Conservation (phyloP, 108 stramenopile species). For the Fragilaria radians region DNA sequence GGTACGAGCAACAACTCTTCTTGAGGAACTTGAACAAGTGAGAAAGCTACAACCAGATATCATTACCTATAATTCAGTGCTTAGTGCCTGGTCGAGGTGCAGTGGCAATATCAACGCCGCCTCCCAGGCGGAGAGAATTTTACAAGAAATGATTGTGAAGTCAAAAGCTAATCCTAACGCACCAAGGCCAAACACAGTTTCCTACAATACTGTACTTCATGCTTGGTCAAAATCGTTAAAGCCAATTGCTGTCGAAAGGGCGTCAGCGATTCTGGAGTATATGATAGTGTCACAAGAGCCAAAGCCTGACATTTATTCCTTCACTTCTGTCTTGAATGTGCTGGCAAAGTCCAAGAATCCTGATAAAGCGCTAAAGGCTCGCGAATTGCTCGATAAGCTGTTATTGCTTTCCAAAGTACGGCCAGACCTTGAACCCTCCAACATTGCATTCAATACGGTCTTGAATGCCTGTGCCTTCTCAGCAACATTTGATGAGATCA, state of each 20-base stretch:
- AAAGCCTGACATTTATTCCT: slow-evolving; percentile 50
- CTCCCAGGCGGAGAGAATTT: slow-evolving; percentile 40
- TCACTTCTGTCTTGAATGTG: slow-evolving; percentile 52
- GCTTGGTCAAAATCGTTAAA: slow-evolving; percentile 39
- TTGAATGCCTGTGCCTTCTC: slow-evolving; percentile 69
- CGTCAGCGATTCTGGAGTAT: slow-evolving; percentile 38
- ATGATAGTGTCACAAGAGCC: slow-evolving; percentile 38
- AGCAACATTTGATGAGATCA: slow-evolving; percentile 34
- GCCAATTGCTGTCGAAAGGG: slow-evolving; percentile 30
- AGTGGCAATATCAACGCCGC: slow-evolving; percentile 44
- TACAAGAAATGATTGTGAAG: slow-evolving; percentile 35
- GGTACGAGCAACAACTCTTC: slow-evolving; percentile 35
- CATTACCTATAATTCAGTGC: slow-evolving; percentile 59
- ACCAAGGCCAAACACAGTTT: slow-evolving; percentile 35
- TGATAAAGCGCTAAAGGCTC: slow-evolving; percentile 33
- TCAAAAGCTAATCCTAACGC: slow-evolving; percentile 13
- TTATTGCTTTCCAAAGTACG: slow-evolving; percentile 23
- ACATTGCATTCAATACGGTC: slow-evolving; percentile 54
- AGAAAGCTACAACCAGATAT: slow-evolving; percentile 38
- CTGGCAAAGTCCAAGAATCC: slow-evolving; percentile 55
- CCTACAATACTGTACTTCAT: slow-evolving; percentile 58
- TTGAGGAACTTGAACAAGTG: slow-evolving; percentile 42
- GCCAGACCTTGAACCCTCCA: slow-evolving; percentile 33
- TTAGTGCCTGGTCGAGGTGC: slow-evolving; percentile 48
- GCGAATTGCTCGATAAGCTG: slow-evolving; percentile 30